Evolutionary conservation across 345 rosid species (phyloP), one percentile per base, ranked within the genome.

Genomic region (Limnanthes douglasii): DNA sequence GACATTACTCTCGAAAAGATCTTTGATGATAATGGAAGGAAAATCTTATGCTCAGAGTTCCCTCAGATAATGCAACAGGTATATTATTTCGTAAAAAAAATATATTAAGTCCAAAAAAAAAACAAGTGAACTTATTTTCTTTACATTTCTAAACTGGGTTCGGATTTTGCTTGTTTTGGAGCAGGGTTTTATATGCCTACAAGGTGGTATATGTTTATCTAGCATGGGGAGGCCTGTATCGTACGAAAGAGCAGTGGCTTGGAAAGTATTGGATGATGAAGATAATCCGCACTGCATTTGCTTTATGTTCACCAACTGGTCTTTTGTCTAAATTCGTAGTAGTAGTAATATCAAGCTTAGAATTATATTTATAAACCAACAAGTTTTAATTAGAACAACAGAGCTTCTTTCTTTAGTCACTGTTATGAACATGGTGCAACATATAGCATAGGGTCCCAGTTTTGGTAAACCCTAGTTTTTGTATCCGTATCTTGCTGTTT

Each of bases 171-270:
- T 26, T 1, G 2, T 28, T 35, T 36, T 10, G 11, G 44, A 26
- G 24, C 66, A 90, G 96, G 96, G 98, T 35, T 90, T 64, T 51
- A 78, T 78, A 43, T 78, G 86, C 53, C 68, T 75, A 38, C 76
- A 81, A 34, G 69, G 93, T 9, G 98, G 98, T 15, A 64, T 90
- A 6, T 85, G 98, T 46, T 59, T 81, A 57, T 90, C 96, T 4
- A 90, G 93, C 73, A 85, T 90, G 98, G 93, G 93, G 23, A 78
- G 96, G 65, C 76, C 83, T 33, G 62, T 85, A 18, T 72, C 98
- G 2, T 90, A 80, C 15, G 94, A 90, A 43, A 73, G 78, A 42
- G 96, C 78, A 16, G 68, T 85, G 45, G 94, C 80, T 39, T 90
- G 98, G 98, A 90, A 85, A 64, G 98, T 90, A 49, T 43, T 78